phyloP scores from a whole-genome alignment of 495 filamentous ascomycete genomes.

The Parmelia sp. region DNA sequence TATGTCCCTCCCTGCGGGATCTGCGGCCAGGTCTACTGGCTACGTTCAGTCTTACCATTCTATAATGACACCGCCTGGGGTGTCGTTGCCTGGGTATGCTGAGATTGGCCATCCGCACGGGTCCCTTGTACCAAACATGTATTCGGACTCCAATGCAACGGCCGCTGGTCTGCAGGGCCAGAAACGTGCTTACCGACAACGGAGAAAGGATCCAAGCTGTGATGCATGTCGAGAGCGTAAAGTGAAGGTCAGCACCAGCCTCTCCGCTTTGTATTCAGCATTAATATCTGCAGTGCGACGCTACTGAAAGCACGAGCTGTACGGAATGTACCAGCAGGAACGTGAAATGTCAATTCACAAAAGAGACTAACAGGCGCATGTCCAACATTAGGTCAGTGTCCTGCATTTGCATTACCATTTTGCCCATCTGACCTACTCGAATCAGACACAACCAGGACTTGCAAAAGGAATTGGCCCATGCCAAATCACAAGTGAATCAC shows the following conservation, averaged over 20 bases:
- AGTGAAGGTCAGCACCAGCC: conserved; percentile 62
- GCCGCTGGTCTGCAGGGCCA: conserved; percentile 46
- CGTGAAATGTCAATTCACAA: conserved; percentile 97
- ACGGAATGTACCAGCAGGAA: conserved; percentile 93
- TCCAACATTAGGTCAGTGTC: conserved; percentile 82
- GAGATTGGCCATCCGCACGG: conserved; percentile 31
- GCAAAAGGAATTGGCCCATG: conserved; percentile 76
- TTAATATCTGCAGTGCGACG: conserved; percentile 63
- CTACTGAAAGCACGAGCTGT: conserved; percentile 90
- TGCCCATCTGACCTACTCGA: conserved; percentile 12
- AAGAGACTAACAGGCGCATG: conserved; percentile 98
- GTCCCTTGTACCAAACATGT: conserved; percentile 35
- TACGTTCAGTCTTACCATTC: conserved; percentile 21
- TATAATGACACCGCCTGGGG: conserved; percentile 11
- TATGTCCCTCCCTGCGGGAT: conserved; percentile 15
- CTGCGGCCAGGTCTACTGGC: conserved; percentile 20
- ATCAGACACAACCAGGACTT: conserved; percentile 86
- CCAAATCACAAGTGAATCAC: conserved; percentile 66
- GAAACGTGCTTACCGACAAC: conserved; percentile 89
- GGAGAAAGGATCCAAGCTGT: conserved; percentile 94
- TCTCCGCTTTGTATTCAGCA: conserved; percentile 7
- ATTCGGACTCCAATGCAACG: conserved; percentile 40
- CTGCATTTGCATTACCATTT: background rate
- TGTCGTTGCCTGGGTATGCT: conserved; percentile 20
- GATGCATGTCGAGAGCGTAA: conserved; percentile 96